A percentile compares a stretch with the other conserved stretches of the same genome.
These are phyloP conservation scores for Castanea sativa DNA, from an alignment of 306 rosid genomes.

Conservation along the genomic window DNA sequence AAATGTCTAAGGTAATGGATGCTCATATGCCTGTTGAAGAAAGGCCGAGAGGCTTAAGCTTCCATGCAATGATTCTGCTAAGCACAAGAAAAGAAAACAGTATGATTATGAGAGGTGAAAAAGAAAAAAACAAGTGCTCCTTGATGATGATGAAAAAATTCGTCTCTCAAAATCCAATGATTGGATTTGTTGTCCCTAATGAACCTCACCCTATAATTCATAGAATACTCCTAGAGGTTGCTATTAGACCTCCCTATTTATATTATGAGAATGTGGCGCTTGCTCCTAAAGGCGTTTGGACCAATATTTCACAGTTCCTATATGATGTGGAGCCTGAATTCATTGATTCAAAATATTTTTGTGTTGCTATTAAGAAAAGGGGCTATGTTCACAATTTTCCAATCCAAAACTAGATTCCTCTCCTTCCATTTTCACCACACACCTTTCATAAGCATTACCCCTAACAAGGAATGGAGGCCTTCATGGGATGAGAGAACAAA, in stretches of 20 bases:
- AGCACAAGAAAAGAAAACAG: constrained; percentile 53
- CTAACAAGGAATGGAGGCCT: constrained; percentile 93
- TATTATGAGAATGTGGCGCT: constrained; percentile 92
- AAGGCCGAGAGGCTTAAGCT: constrained; percentile 46
- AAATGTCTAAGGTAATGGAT: constrained; percentile 60
- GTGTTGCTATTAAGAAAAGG: constrained; percentile 85
- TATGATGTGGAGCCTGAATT: constrained; percentile 81
- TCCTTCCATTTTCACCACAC: constrained; percentile 72
- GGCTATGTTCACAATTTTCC: constrained; percentile 94
- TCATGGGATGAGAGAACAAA: constrained; percentile 77
- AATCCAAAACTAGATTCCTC: constrained; percentile 58
- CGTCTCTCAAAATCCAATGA: constrained; percentile 78
- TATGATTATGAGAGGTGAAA: constrained; percentile 49
- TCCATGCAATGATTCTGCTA: constrained; percentile 5
- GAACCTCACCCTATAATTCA: constrained; percentile 30
- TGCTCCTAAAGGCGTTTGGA: constrained; percentile 95
- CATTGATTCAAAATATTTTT: constrained; percentile 80
- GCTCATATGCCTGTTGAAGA: constrained; percentile 49
- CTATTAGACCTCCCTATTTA: constrained; percentile 83
- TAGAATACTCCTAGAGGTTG: constrained; percentile 59
- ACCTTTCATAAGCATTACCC: constrained; percentile 78
- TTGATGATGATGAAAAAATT: constrained; percentile 68
- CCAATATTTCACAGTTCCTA: constrained; percentile 72
- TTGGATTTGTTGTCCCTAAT: constrained; percentile 78
- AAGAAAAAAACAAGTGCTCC: constrained; percentile 41